Percentiles rank a stretch among this genome's conserved stretches.
Evolutionary conservation across 139 green algal species (phyloP).

Genomic region (Protoeuglena noctilucae): DNA sequence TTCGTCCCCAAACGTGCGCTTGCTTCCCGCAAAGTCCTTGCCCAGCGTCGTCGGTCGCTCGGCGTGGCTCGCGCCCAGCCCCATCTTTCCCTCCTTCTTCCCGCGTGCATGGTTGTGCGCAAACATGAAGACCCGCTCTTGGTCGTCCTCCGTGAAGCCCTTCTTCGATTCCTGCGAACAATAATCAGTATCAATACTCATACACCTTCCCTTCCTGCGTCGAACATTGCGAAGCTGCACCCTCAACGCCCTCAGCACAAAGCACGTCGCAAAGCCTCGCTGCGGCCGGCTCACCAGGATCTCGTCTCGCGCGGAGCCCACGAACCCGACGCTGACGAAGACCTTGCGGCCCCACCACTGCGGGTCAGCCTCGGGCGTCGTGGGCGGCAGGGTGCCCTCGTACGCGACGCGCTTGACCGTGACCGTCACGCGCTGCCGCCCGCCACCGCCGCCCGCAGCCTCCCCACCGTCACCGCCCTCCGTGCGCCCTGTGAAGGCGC

Average conservation of each 20-base stretch:
- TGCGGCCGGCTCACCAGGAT: background rate
- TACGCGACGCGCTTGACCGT: too few relatives aligned
- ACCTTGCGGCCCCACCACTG: conserved; percentile 54
- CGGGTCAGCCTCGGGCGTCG: background rate
- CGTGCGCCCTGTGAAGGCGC: too few relatives aligned
- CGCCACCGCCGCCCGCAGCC: too few relatives aligned
- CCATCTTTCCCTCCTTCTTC: conserved; percentile 20
- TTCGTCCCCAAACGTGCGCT: too few relatives aligned
- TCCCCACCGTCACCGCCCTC: too few relatives aligned
- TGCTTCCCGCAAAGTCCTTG: background rate
- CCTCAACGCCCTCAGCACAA: background rate
- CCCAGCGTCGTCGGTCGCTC: background rate
- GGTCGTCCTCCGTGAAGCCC: conserved; percentile 49
- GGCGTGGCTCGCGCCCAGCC: conserved; percentile 16
- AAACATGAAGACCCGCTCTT: conserved; percentile 34
- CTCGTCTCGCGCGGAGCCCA: background rate
- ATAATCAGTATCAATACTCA: too few relatives aligned
- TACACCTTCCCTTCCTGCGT: conserved; percentile 7
- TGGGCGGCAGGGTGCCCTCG: background rate
- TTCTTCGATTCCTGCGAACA: too few relatives aligned
- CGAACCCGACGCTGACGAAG: conserved; percentile 32
- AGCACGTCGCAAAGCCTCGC: background rate
- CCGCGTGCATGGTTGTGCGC: conserved; percentile 23
- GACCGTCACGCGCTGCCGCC: too few relatives aligned
- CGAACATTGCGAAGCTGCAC: background rate